Evolutionary conservation across 495 filamentous ascomycete species (phyloP), one percentile per base, ranked within the genome.

Genomic region (Hamigera avellanea): DNA sequence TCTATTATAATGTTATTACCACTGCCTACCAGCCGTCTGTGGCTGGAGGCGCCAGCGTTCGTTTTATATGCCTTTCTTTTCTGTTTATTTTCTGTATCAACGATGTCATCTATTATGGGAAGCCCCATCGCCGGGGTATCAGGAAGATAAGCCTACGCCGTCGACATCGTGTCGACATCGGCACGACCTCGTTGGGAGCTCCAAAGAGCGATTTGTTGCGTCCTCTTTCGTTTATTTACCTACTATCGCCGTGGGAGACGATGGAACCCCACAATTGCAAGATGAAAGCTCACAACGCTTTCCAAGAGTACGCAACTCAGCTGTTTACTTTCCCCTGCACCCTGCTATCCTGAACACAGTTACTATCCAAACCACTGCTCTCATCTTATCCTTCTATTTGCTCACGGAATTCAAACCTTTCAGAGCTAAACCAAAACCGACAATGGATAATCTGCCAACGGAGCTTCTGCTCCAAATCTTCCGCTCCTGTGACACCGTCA

Each of bases 111-210:
- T 48, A 51, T 52, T 46, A 48, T 63, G 44, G 52, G 78, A 75
- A 81, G 72, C 80, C 83, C 81, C 81, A 83, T 78, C 51, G 76
- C 53, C 52, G 81, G 81, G 81, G 82, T 82, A 46, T 52, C 55
- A 43, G 51, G 54, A 36, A 64, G 67, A 63, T 83, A 60, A 35
- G 34, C 37, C 32, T 38, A 41, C 28, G 19, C 14, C 14, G 30
- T 38, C 39, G n/a, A n/a, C n/a, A 42, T 39, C 28, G 38, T 36
- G 41, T n/a, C n/a, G n/a, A 52, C 40, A 44, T 42, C 40, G 36
- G 35, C n/a, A 15, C 33, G 33, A 16, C 14, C 12, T 6, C 25
- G 6, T 15, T 3, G 59, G 70, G 42, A 59, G 18, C 18, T 42
- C 50, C 38, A 26, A 6, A n/a, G 4, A 30, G 27, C 10, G 10